Percentiles rank a stretch among this genome's conserved stretches.
phyloP scores from a whole-genome alignment of 2,329 filamentous ascomycete species.

The Tetracladium maxilliforme region DNA sequence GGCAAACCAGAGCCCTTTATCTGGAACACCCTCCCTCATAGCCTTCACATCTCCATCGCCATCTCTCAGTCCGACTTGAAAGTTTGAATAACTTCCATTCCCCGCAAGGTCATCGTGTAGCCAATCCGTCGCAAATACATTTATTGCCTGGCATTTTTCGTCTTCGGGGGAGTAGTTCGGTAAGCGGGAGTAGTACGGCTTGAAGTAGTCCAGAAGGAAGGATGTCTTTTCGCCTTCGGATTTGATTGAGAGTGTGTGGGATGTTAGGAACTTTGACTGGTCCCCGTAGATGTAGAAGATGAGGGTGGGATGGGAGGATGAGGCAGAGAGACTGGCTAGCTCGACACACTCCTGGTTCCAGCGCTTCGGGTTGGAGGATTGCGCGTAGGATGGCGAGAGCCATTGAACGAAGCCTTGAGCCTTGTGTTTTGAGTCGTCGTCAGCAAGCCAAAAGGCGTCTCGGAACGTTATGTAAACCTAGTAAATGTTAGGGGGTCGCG shows the following conservation, averaged over 20 bases:
- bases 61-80: conserved; percentile 41
- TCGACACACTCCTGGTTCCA: conserved; percentile 51
- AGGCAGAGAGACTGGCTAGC: conserved; percentile 36
- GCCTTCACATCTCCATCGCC: conserved; percentile 44
- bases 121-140: conserved; percentile 49
- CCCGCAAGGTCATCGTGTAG: conserved; percentile 50
- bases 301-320: conserved; percentile 45
- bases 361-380: conserved; percentile 26
- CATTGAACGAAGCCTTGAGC: conserved; percentile 48
- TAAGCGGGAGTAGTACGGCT: conserved; percentile 49
- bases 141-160: conserved; percentile 32
- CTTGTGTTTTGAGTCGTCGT: conserved; percentile 1
- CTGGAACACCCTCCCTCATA: conserved; percentile 28
- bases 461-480: conserved; percentile 38
- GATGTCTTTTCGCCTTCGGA: conserved; percentile 14
- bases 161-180: conserved; percentile 33
- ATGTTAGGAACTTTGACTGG: conserved; percentile 18
- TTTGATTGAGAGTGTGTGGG: conserved; percentile 4
- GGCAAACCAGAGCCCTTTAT: conserved; percentile 50
- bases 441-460: conserved; percentile 42
- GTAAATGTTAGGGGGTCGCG: neutral
- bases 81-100: conserved; percentile 54
- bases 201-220: conserved; percentile 29
- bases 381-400: conserved; percentile 39
- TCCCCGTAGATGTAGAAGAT: conserved; percentile 47